Evolutionary conservation across 2,329 filamentous ascomycete genomes (phyloP).

Genomic region (Teratosphaeria viscida): DNA sequence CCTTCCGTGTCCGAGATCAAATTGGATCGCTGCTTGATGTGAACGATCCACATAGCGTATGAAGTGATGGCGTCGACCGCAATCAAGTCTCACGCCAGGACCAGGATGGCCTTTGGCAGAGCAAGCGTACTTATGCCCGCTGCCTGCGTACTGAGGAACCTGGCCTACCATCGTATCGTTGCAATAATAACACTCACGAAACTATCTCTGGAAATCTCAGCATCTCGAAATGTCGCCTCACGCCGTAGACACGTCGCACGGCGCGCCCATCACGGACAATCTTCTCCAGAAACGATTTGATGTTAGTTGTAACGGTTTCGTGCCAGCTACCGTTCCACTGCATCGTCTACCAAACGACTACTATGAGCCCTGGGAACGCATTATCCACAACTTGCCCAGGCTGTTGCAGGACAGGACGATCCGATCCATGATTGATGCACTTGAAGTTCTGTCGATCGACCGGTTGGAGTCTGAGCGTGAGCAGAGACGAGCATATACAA

Average conservation of each 20-base stretch:
- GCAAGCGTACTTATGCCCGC: background rate
- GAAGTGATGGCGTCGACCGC: background rate
- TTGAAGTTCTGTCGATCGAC: constrained; percentile 72
- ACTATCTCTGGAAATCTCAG: background rate
- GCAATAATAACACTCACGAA: background rate
- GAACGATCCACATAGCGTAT: background rate
- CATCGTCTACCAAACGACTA: constrained; percentile 74
- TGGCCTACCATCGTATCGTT: background rate
- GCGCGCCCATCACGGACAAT: constrained; percentile 13
- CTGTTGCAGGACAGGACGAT: constrained; percentile 41
- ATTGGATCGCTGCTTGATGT: background rate
- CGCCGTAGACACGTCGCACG: constrained; percentile 7
- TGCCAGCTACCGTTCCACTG: constrained; percentile 69
- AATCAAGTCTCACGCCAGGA: background rate
- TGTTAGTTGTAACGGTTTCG: constrained; percentile 55
- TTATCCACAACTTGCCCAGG: constrained; percentile 70
- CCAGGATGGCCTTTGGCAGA: background rate
- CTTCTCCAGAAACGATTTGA: constrained; percentile 8
- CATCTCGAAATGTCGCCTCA: constrained; percentile 15
- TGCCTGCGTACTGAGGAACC: background rate
- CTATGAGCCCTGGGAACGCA: constrained; percentile 85
- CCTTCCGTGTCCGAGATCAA: background rate
- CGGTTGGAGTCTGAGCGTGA: constrained; percentile 74
- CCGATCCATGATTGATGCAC: constrained; percentile 53
- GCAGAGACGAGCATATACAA: constrained; percentile 76